phyloP scores from a whole-genome alignment of 116 monocot genomes.

The Papilionanthe hybrid region DNA sequence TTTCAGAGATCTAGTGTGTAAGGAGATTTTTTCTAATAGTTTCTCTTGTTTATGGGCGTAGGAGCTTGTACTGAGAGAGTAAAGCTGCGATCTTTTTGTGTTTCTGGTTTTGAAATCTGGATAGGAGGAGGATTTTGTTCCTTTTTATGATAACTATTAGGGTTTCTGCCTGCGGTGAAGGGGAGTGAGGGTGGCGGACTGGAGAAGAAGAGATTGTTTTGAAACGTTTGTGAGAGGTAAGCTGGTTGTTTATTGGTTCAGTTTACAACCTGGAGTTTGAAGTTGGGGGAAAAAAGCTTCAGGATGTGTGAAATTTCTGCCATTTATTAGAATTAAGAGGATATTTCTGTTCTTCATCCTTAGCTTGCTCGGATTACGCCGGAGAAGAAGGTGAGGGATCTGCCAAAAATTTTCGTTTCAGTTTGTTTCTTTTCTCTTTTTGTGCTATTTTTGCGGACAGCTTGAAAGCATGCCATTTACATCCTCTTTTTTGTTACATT shows the following conservation, averaged over 20 bases:
- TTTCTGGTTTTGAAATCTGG: background rate
- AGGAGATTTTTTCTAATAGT: background rate
- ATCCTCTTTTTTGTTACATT: background rate
- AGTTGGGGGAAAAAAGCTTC: background rate
- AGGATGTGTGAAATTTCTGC: background rate
- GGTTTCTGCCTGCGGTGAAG: background rate
- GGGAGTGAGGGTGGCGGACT: background rate
- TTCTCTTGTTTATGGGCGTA: background rate
- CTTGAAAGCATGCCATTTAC: background rate
- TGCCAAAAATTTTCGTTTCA: background rate
- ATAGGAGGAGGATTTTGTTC: background rate
- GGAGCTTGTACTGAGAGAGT: background rate
- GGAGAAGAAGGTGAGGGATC: background rate
- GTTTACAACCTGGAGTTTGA: background rate
- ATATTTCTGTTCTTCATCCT: background rate
- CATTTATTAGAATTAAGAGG: background rate
- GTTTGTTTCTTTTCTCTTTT: background rate
- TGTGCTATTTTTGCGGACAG: background rate
- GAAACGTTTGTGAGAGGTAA: background rate
- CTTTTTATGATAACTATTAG: background rate
- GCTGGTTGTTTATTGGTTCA: background rate
- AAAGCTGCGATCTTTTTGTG: constrained; percentile 1
- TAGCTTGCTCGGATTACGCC: background rate
- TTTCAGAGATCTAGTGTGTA: background rate
- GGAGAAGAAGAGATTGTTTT: background rate